Base-by-base conservation (phyloP, 208 protist genomes). In the Lotmaria passim region DNA sequence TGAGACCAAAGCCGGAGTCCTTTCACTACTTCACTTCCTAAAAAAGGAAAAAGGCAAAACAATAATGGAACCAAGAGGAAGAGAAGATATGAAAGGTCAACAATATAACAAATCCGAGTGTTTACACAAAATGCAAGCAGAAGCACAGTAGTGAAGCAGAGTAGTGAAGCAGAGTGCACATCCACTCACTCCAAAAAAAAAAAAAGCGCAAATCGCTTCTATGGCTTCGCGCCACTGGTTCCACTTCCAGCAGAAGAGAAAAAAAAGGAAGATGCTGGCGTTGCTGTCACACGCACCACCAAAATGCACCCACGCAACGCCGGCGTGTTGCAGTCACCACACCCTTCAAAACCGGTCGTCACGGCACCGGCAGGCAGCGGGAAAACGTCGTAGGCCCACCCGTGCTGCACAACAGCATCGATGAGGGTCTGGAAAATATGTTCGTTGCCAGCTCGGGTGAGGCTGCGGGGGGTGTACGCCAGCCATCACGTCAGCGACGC, bases 391-490 rank as follows among this genome's bases (percentile, higher is more conserved):
- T 60, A 57, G 2, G 57, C 10, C 67, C 67, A 73, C 4, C 48
- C 34, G 8, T 51, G 65, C 15, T 41, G 17, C 5, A 14, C 47
- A 3, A 81, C 10, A 0, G 66, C 23, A 4, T 65, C 48, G 7
- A 75, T 7, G 10, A 85, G 67, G 0, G 23, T 38, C 14, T 52
- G 24, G 31, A 68, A 85, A 26, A 85, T 78, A 19, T 7, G 55
- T 19, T 74, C 62, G 30, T 85, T 85, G 21, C 46, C 62, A 6
- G 59, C 53, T n/a, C 53, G 52, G 0, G 75, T 81, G 34, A 85
- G 66, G 23, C 75, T 76, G 17, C 79, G 79, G 2, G 79, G 79
- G 0, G 71, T 78, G 63, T 81, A 85, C 14, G 67, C 52, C 3
- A 85, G 62, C 79, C 79, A 85, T 75, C 79, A 85, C 36, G 64